Evolutionary conservation across 1,284 basidiomycete genomes (phyloP), one percentile per base, ranked within the genome.

Genomic region (Naganishia albida): DNA sequence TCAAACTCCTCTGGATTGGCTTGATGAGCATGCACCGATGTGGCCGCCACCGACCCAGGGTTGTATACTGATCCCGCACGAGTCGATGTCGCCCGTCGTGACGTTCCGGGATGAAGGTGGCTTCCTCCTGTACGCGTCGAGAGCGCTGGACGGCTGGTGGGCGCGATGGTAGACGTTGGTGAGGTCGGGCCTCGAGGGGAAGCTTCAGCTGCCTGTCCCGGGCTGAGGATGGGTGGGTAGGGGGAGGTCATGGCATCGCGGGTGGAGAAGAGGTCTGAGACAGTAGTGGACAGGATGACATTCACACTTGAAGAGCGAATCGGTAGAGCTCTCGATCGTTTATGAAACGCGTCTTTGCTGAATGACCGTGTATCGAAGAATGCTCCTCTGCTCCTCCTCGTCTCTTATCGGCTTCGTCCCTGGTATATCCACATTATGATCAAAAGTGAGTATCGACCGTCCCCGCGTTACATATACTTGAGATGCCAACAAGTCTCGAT

Each of bases 171-270:
- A 28, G 56, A 30, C 15, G 18, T 15, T 12, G 18, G 38, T 23
- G 20, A n/a, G 13, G 46, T 30, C 10, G 23, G 49, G 34, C 38
- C 34, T 28, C 40, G 38, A 18, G 13, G 13, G 3, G 7, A 15
- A 20, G 18, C 25, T 3, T 39, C 25, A 34, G n/a, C 39, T 39
- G 57, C 23, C 15, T n/a, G 51, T 6, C 34, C 57, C n/a, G 34
- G 46, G 12, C 46, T 60, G 46, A 39, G 34, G 18, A 30, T 48
- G 34, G 46, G 18, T 8, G 57, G 38, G 28, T 60, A 26, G 2
- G 57, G 57, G 42, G 57, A 60, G 46, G 57, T 28, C 57, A 60
- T 60, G 46, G 23, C 57, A 60, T 60, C 25, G 57, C 46, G 10
- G 51, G 13, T 53, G 16, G 30, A 26, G 4, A 3, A 44, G 13